Base-by-base conservation (phyloP, 192 early-diverging fungal genomes). In the Mortierella claussenii region DNA sequence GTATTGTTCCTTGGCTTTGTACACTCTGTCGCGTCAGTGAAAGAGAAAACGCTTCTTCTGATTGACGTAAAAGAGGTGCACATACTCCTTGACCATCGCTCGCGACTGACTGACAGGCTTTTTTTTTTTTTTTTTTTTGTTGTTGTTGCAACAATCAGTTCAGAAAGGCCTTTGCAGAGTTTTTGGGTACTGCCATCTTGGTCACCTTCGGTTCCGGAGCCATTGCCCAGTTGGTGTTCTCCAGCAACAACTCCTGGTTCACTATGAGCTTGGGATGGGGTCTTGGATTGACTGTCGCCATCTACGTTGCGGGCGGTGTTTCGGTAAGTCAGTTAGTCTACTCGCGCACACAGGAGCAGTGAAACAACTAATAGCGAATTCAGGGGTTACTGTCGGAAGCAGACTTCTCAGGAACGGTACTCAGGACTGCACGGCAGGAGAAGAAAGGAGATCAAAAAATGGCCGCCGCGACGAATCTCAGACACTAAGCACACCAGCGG, bases 181-280 rank as follows among this genome's bases (percentile, higher is more conserved):
- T 91, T 68, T 82, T 91, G 55, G 90, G 90, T 46, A 93, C 92
- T 4, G 85, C 86, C 60, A 69, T 90, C 30, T 78, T 93, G 49
- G 81, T 90, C 15, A 50, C 88, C 43, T 86, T 93, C 46, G 87
- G 87, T 36, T 81, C 87, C 55, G 90, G 90, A n/a, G 85, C 88
- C 18, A 83, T 89, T 13, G 89, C 91, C 53, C 78, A 79, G 60
- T 49, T 64, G 10, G 61, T 67, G 20, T 66, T 75, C 56, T 75
- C 71, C 17, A 53, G 23, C 23, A 32, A 65, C 71, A 75, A 66
- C 56, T 66, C 71, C 15, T 75, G 71, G 71, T 65, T 90, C 57
- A 79, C 85, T 28, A 68, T 90, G 40, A 81, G 83, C 26, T 81
- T 90, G 28, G 85, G 86, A 26, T 91, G 83, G 87, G 90, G 86